Evolutionary conservation across 2,329 filamentous ascomycete genomes (phyloP).

Genomic region (Penicillium sp.): DNA sequence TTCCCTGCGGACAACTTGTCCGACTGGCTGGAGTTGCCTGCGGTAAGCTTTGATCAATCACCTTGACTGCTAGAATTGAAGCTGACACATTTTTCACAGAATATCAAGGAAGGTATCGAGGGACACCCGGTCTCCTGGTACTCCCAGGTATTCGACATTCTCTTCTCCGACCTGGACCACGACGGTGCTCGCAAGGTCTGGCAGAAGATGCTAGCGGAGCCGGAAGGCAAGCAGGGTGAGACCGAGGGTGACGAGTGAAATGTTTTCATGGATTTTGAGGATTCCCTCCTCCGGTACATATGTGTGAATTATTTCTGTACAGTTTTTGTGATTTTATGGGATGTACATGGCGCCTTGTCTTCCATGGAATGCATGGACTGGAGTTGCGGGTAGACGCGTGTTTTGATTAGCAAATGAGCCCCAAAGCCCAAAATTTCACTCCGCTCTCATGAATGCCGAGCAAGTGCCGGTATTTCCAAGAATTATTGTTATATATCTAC

Average conservation of each 20-base stretch:
- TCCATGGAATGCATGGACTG: conserved; percentile 39
- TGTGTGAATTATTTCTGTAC: conserved; percentile 11
- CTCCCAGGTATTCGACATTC: conserved; percentile 84
- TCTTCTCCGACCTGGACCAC: conserved; percentile 81
- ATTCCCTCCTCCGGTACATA: conserved; percentile 15
- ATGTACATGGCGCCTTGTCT: conserved; percentile 37
- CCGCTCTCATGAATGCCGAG: conserved; percentile 4
- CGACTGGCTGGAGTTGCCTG: conserved; percentile 95
- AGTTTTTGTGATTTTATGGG: conserved; percentile 26
- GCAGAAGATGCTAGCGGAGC: conserved; percentile 65
- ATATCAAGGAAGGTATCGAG: conserved; percentile 95
- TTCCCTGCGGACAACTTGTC: conserved; percentile 95
- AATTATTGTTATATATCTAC: background rate
- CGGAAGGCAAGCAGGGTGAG: conserved; percentile 47
- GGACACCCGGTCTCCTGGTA: conserved; percentile 94
- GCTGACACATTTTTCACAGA: conserved; percentile 59
- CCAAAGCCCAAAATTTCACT: conserved; percentile 2
- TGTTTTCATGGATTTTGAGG: conserved; percentile 2
- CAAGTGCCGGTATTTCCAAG: background rate
- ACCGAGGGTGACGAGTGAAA: conserved; percentile 33
- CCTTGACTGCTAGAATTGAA: no score
- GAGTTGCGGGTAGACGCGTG: conserved; percentile 27
- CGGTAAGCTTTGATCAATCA: conserved; percentile 68
- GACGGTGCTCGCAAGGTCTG: conserved; percentile 73
- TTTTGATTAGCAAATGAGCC: conserved; percentile 7